Base-by-base conservation (phyloP, 139 green algal genomes). In the Diplosphaera chodatii region DNA sequence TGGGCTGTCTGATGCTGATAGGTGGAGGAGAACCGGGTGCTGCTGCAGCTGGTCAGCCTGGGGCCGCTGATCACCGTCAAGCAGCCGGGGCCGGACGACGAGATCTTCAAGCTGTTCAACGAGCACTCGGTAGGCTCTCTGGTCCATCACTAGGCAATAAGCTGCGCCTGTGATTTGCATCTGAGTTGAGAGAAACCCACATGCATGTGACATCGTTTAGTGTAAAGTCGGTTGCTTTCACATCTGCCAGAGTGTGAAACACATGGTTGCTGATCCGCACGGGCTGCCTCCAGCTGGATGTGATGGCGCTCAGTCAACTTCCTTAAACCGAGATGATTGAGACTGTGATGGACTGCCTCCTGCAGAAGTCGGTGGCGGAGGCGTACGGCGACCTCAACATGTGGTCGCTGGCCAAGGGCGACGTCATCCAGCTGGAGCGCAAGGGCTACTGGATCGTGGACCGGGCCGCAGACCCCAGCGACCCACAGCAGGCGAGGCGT, bases 381-480 rank as follows among this genome's bases (percentile, higher is more conserved):
- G 93, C 89, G 30, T 6, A 91, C n/a, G 94, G 95, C 34, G 96
- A 99, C 70, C 68, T 85, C 67, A 99, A 99, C 87, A 96, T 98
- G 91, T 81, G 89, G 31, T 77, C 77, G 20, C 75, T 99, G 74
- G 77, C 91, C 65, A 95, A 97, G 81, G 93, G 95, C 21, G 90
- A 97, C 16, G 75, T 98, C 31, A 73, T 99, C 18, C 96, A 99
- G 88, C 85, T 99, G 63, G 92, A 98, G 82, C 88, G 93, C 65
- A 97, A 97, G 82, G 95, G 95, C 33, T 99, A 97, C 85, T 99
- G 82, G 87, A 95, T 97, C 55, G 87, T 96, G 41, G 95, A 99
- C 76, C 66, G 75, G 55, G 81, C 91, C 21, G 83, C 82, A 16
- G n/a, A 55, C n/a, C 55, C 71, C 23, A 67, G 76, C 37, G 56